phyloP scores from a whole-genome alignment of 2,329 filamentous ascomycete species.

The Exophiala sideris region DNA sequence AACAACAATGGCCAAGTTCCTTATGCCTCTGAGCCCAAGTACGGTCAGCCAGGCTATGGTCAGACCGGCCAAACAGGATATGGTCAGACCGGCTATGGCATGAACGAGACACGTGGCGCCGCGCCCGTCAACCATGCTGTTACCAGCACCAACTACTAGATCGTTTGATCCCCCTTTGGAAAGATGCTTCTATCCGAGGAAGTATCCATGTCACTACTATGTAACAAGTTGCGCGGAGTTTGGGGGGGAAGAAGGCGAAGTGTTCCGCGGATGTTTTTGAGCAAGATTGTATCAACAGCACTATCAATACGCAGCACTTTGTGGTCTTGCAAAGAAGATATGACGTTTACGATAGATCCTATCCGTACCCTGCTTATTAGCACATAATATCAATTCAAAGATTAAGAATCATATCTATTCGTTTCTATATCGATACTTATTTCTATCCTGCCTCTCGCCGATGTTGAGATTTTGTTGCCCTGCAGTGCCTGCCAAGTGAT shows the following conservation, averaged over 20 bases:
- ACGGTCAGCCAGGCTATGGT: slow-evolving; percentile 30
- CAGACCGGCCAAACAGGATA: slow-evolving; percentile 31
- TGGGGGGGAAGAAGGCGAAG: not conserved
- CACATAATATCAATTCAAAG: not conserved
- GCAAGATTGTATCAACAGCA: not conserved
- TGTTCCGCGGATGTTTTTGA: not conserved
- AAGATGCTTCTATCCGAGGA: not conserved
- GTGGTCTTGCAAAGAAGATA: not conserved
- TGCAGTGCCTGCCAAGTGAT: not conserved
- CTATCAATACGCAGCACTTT: not conserved
- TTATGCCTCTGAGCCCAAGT: slow-evolving; percentile 32
- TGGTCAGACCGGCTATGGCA: slow-evolving; percentile 27
- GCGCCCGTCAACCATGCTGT: not conserved
- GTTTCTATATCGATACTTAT: not conserved
- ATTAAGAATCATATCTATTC: not conserved
- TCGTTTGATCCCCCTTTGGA: not conserved
- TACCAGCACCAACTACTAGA: not conserved
- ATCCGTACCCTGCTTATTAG: not conserved
- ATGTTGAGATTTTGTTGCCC: not conserved
- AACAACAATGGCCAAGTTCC: slow-evolving; percentile 26
- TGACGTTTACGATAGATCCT: not conserved
- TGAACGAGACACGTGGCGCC: slow-evolving; percentile 1
- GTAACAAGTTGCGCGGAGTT: not conserved
- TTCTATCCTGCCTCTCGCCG: too few relatives aligned
- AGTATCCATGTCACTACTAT: not conserved